Base-by-base conservation (phyloP, 2,329 filamentous ascomycete genomes). In the Colletotrichum sp. region DNA sequence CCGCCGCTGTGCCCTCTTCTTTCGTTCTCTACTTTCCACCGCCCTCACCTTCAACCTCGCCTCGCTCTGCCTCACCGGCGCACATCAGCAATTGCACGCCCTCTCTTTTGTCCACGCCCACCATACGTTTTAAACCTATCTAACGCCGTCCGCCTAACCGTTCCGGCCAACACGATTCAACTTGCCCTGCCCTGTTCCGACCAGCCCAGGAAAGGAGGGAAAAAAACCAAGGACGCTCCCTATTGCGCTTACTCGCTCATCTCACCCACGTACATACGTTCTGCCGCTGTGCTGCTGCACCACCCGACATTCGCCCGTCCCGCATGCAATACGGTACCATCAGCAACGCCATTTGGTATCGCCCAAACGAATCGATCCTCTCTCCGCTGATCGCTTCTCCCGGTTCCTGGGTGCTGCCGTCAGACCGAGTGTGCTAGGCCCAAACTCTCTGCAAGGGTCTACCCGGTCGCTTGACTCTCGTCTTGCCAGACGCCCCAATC, bases 381-480 rank as follows among this genome's bases (percentile, higher is more conserved):
- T 18, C 38, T 26, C 36, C 64, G 62, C 70, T 52, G 64, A 66
- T 64, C 64, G 43, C 55, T 24, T 52, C 56, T 75, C 69, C 64
- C 73, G 43, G 64, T 62, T 73, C 36, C 64, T 73, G 62, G 62
- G 69, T 68, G 38, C 69, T 36, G 62, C 61, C 62, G 52, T 64
- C 69, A 34, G 34, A 61, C 56, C 60, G 58, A 58, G 64, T 36
- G 24, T 60, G 56, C 73, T 73, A 48, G 65, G 69, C 38, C 18
- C 26, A 30, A 26, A 73, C 12, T 26, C 34, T 64, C 6, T 43
- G 28, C 73, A 72, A 72, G 69, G 67, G 62, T 75, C 55, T 75
- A 61, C 73, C 73, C 38, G 18, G 69, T 64, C 34, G 30, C 32
- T n/a, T 56, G 30, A 62, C 24, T 72, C 61, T 64, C 32, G 13